phyloP scores from a whole-genome alignment of 2,329 filamentous ascomycete species.

The Alternaria rosae region DNA sequence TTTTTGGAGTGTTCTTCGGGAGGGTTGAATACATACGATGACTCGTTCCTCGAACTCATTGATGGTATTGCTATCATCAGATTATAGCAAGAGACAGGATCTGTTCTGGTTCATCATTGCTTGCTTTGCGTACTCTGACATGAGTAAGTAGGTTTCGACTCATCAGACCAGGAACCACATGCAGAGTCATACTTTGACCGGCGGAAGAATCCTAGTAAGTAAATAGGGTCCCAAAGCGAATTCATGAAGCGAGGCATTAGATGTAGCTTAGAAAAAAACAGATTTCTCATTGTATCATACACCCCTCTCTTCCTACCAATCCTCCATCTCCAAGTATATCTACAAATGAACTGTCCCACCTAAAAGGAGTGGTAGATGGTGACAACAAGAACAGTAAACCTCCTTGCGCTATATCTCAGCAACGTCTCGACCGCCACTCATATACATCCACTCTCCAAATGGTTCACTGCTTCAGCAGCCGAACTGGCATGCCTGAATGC shows the following conservation, averaged over 20 bases:
- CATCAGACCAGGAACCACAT: not conserved
- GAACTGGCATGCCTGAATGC: not conserved
- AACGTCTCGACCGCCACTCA: not conserved
- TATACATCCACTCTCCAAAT: not conserved
- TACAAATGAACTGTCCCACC: not conserved
- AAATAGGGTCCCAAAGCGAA: not conserved
- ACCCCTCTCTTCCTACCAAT: not conserved
- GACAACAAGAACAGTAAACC: not conserved
- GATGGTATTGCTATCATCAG: not conserved
- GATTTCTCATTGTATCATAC: not conserved
- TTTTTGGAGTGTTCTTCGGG: not conserved
- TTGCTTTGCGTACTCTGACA: not conserved
- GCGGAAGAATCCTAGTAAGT: not conserved
- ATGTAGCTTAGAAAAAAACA: not conserved
- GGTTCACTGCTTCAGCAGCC: not conserved
- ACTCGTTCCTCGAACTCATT: not conserved
- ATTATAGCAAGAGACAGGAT: not conserved
- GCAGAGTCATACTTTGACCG: fast-evolving
- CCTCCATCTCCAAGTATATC: not conserved
- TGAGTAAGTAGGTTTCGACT: not conserved
- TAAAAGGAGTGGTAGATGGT: not conserved
- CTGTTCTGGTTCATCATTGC: not conserved
- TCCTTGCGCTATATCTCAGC: not conserved
- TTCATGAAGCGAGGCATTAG: not conserved
- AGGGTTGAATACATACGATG: not conserved